Evolutionary conservation across 2,329 filamentous ascomycete genomes (phyloP).

Genomic region (Didymella segeticola): DNA sequence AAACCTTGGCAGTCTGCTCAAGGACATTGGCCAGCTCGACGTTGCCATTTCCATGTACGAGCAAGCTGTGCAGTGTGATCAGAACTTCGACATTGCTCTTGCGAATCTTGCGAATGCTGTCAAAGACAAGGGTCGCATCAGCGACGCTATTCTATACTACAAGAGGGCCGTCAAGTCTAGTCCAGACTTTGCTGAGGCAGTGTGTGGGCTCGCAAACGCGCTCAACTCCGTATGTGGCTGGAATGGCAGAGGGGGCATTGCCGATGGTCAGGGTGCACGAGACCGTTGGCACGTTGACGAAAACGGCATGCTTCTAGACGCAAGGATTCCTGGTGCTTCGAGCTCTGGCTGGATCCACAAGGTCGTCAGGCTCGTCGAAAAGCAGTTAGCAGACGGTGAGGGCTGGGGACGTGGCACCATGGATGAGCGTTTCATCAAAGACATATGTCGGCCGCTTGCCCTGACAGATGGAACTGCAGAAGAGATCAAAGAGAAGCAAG

Average conservation of each 20-base stretch:
- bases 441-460: conserved; percentile 56
- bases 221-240: conserved; percentile 97
- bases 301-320: conserved; percentile 80
- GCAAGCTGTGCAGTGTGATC: conserved; percentile 87
- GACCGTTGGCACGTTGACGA: conserved; percentile 96
- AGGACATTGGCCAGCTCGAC: conserved; percentile 92
- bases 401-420: conserved; percentile 81
- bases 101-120: conserved; percentile 97
- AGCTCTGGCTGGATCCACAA: conserved; percentile 84
- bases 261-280: conserved; percentile 72
- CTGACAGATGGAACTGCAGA: conserved; percentile 42
- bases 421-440: conserved; percentile 49
- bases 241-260: conserved; percentile 85
- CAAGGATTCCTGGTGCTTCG: conserved; percentile 63
- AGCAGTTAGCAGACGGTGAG: conserved; percentile 85
- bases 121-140: conserved; percentile 92
- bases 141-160: conserved; percentile 92
- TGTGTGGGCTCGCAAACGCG: conserved; percentile 93
- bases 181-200: conserved; percentile 94
- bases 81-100: conserved; percentile 94
- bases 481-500: conserved; percentile 45
- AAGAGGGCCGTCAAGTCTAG: conserved; percentile 88
- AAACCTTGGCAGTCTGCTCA: conserved; percentile 91
- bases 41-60: conserved; percentile 97
- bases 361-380: conserved; percentile 88